These are phyloP conservation scores for Hymenoscyphus repandus DNA, from an alignment of 2,329 filamentous ascomycete genomes.

Conservation along the genomic window DNA sequence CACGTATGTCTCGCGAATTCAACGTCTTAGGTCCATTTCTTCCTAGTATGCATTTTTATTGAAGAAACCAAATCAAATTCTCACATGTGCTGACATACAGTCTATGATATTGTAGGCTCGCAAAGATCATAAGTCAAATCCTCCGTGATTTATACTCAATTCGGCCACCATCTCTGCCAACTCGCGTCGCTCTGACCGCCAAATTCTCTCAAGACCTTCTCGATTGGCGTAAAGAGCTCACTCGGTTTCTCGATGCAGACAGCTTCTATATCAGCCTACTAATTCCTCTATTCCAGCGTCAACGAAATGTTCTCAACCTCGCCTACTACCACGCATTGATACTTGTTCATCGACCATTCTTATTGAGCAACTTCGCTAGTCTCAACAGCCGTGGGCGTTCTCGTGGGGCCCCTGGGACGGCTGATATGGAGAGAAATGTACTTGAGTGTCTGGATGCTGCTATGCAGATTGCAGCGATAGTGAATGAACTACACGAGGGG, in stretches of 20 bases:
- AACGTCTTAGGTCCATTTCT: background rate
- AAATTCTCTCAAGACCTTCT: background rate
- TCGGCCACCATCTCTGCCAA: background rate
- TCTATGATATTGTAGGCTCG: background rate
- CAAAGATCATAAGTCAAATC: background rate
- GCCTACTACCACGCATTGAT: constrained; percentile 34
- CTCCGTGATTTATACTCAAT: too few species aligned
- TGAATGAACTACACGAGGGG: constrained; percentile 35
- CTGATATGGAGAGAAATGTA: constrained; percentile 26
- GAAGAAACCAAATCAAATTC: background rate
- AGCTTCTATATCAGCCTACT: constrained; percentile 39
- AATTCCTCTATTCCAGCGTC: constrained; percentile 44
- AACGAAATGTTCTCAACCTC: constrained; percentile 33
- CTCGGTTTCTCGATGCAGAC: constrained; percentile 38
- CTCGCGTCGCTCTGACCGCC: background rate
- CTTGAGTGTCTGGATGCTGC: constrained; percentile 36
- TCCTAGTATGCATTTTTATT: background rate
- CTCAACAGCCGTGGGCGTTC: constrained; percentile 11
- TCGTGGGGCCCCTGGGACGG: constrained; percentile 7
- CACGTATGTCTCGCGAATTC: background rate
- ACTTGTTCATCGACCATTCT: constrained; percentile 31
- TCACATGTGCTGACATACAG: background rate
- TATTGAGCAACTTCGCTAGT: constrained; percentile 29
- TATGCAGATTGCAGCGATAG: constrained; percentile 34
- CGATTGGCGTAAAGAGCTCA: constrained; percentile 31